These are phyloP conservation scores for Pseudotulostoma volvatum DNA, from an alignment of 495 filamentous ascomycete species.

Conservation along the genomic window DNA sequence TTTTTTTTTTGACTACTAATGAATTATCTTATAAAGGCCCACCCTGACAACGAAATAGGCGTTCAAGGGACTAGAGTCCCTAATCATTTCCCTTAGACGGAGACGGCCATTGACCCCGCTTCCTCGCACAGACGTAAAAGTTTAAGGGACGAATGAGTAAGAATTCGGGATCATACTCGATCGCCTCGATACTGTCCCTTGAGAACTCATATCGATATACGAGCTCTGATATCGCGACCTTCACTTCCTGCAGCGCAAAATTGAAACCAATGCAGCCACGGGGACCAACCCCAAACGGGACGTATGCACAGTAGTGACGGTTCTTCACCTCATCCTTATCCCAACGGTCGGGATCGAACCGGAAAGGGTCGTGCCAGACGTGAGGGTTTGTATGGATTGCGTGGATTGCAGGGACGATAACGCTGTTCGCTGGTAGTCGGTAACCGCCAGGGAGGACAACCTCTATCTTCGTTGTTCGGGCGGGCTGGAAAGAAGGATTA, in stretches of 20 bases:
- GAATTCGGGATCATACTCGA: slow-evolving; percentile 43
- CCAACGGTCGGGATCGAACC: slow-evolving; percentile 40
- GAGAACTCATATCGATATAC: slow-evolving; percentile 36
- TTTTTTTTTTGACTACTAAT: too few relatives aligned
- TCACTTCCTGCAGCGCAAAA: slow-evolving; percentile 38
- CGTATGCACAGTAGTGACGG: slow-evolving; percentile 27
- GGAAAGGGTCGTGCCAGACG: slow-evolving; percentile 33
- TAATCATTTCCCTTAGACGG: too few relatives aligned
- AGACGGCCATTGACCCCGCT: slow-evolving; percentile 29
- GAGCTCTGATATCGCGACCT: slow-evolving; percentile 33
- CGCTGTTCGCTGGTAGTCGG: slow-evolving; percentile 25
- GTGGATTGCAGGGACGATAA: slow-evolving; percentile 34
- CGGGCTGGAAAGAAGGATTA: slow-evolving; percentile 39
- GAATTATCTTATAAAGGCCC: too few relatives aligned
- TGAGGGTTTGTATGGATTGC: slow-evolving; percentile 36
- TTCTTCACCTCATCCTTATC: slow-evolving; percentile 31
- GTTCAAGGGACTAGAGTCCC: too few relatives aligned
- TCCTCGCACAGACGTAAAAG: slow-evolving; percentile 32
- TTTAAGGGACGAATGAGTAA: slow-evolving; percentile 40
- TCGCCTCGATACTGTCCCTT: slow-evolving; percentile 19
- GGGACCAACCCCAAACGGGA: slow-evolving; percentile 34
- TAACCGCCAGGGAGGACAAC: slow-evolving; percentile 40
- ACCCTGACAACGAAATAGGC: too few relatives aligned
- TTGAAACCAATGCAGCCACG: slow-evolving; percentile 43
- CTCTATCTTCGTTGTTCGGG: slow-evolving; percentile 33